Evolutionary conservation across 1,284 basidiomycete species (phyloP).

Genomic region (Ganoderma lucidum): DNA sequence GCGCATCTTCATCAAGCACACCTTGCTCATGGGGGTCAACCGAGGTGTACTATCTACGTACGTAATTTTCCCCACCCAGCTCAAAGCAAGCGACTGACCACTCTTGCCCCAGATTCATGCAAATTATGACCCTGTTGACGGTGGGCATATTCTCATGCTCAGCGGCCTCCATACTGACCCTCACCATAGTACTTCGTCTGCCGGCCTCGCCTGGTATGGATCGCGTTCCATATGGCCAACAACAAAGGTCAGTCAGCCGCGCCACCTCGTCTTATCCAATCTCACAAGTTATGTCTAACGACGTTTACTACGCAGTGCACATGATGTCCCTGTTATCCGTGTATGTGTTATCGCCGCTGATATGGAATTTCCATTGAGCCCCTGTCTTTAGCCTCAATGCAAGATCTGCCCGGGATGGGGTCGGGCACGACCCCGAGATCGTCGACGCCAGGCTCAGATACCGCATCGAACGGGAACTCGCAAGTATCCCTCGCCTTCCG

Average conservation of each 20-base stretch:
- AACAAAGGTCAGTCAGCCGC: constrained; percentile 24
- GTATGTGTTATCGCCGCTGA: constrained; percentile 8
- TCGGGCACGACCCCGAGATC: constrained; percentile 25
- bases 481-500: constrained; percentile 9
- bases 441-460: constrained; percentile 28
- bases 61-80: not conserved
- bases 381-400: constrained; percentile 18
- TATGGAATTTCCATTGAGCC: not conserved
- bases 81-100: not conserved
- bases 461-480: constrained; percentile 25
- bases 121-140: constrained; percentile 24
- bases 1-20: constrained; percentile 9
- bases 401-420: constrained; percentile 16
- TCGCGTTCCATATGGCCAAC: constrained; percentile 28
- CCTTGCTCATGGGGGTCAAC: constrained; percentile 22
- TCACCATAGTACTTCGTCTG: constrained; percentile 23
- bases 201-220: constrained; percentile 25
- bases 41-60: constrained; percentile 27
- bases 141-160: constrained; percentile 13
- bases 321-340: constrained; percentile 25
- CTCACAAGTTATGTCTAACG: not conserved
- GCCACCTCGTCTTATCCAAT: not conserved
- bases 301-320: constrained; percentile 16
- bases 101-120: constrained; percentile 14
- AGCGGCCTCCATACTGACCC: not conserved